A percentile compares a stretch with the other conserved stretches of the same genome.
These are phyloP conservation scores for Elongisporangium undulatum DNA, from an alignment of 352 stramenopile genomes.

Conservation along the genomic window DNA sequence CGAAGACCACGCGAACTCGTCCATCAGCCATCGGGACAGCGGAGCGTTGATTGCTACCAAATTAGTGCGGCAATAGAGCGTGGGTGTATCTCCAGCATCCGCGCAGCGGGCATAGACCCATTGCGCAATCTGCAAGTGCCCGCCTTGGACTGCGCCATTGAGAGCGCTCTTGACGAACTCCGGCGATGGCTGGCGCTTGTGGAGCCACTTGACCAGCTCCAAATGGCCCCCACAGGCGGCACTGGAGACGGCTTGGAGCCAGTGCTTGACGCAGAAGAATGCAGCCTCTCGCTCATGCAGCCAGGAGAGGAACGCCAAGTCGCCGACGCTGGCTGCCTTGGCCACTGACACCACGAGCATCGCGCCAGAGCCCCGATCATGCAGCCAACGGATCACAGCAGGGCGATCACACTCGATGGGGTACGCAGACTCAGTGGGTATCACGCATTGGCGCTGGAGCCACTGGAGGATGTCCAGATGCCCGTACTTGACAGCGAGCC, in stretches of 20 bases:
- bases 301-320: neutral
- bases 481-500: neutral
- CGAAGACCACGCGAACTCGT: neutral
- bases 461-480: neutral
- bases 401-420: neutral
- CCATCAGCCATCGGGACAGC: neutral
- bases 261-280: neutral
- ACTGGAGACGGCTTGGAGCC: neutral
- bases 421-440: neutral
- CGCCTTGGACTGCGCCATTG: neutral
- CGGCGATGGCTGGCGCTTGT: neutral
- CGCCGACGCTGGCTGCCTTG: neutral
- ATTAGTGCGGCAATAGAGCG: neutral
- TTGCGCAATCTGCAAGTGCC: neutral
- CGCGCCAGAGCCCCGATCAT: neutral
- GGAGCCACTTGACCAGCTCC: neutral
- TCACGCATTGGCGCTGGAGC: neutral
- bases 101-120: neutral
- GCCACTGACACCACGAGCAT: neutral
- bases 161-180: neutral
- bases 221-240: neutral
- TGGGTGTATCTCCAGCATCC: neutral
- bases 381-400: neutral
- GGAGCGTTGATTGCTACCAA: neutral
- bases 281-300: neutral